A percentile compares a stretch with the other conserved stretches of the same genome.
phyloP scores from a whole-genome alignment of 176 grass and related monocot genomes.

The Cenchrus fungigraminus region DNA sequence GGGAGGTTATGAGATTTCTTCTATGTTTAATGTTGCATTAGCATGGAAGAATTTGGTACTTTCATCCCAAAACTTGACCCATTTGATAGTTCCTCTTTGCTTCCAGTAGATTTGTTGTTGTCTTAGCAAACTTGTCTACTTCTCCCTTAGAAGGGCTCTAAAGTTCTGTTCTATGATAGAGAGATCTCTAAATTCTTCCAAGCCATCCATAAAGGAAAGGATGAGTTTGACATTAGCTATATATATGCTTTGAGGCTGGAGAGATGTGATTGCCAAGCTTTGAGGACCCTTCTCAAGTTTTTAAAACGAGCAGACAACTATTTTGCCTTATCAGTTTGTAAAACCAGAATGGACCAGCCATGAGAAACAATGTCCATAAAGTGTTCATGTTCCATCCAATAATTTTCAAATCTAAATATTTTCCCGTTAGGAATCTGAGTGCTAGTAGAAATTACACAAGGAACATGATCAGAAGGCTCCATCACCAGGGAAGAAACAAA shows the following conservation, averaged over 20 bases:
- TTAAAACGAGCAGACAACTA: not conserved
- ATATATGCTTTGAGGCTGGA: not conserved
- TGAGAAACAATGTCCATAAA: rapidly evolving
- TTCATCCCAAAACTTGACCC: not conserved
- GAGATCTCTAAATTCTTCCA: not conserved
- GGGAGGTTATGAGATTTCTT: too few species aligned
- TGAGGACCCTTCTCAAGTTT: not conserved
- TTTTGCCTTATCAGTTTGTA: not conserved
- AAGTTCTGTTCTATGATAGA: not conserved
- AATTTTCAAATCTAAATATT: not conserved
- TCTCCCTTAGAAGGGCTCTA: too few species aligned
- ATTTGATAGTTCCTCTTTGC: too few species aligned
- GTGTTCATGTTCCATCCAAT: not conserved
- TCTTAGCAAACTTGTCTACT: rapidly evolving
- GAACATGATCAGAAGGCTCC: not conserved
- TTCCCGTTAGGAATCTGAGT: not conserved
- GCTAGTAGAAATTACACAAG: rapidly evolving
- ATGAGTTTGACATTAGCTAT: not conserved
- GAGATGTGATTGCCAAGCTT: not conserved
- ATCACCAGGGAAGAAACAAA: rapidly evolving
- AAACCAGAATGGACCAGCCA: not conserved
- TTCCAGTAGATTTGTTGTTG: not conserved
- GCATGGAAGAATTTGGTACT: too few species aligned
- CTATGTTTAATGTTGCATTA: too few species aligned
- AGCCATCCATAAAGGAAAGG: not conserved